Evolutionary conservation across 768 basidiomycete genomes (phyloP).

Genomic region (Leccinum rimulosum): DNA sequence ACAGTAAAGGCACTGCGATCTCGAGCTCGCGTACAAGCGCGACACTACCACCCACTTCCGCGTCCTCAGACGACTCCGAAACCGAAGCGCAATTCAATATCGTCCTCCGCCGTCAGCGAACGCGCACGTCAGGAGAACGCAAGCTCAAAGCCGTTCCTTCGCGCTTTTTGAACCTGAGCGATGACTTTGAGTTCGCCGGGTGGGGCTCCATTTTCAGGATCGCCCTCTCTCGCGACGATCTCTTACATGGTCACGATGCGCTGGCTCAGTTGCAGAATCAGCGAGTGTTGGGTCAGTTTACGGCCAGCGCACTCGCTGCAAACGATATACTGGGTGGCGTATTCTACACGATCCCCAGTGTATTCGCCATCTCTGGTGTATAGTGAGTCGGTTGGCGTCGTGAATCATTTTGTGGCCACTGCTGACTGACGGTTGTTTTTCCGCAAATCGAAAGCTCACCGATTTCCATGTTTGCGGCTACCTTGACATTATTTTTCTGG

Average conservation of each 20-base stretch:
- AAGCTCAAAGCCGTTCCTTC: conserved; percentile 46
- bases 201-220: conserved; percentile 58
- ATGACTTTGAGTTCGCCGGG: conserved; percentile 70
- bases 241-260: conserved; percentile 31
- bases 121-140: conserved; percentile 42
- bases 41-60: conserved; percentile 41
- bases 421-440: background rate
- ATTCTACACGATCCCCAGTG: conserved; percentile 67
- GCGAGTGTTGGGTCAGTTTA: conserved; percentile 56
- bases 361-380: conserved; percentile 58
- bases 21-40: background rate
- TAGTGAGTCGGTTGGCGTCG: conserved; percentile 44
- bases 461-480: conserved; percentile 62
- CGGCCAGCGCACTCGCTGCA: conserved; percentile 64
- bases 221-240: conserved; percentile 44
- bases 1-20: background rate
- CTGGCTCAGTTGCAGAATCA: conserved; percentile 32
- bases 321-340: conserved; percentile 67
- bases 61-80: conserved; percentile 19
- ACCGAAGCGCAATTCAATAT: conserved; percentile 50
- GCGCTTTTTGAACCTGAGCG: conserved; percentile 58
- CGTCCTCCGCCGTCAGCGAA: conserved; percentile 58
- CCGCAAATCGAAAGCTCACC: conserved; percentile 49
- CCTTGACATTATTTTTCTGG: conserved; percentile 64
- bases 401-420: background rate